phyloP scores from a whole-genome alignment of 2,329 filamentous ascomycete genomes.

The Epichloe coenophiala region DNA sequence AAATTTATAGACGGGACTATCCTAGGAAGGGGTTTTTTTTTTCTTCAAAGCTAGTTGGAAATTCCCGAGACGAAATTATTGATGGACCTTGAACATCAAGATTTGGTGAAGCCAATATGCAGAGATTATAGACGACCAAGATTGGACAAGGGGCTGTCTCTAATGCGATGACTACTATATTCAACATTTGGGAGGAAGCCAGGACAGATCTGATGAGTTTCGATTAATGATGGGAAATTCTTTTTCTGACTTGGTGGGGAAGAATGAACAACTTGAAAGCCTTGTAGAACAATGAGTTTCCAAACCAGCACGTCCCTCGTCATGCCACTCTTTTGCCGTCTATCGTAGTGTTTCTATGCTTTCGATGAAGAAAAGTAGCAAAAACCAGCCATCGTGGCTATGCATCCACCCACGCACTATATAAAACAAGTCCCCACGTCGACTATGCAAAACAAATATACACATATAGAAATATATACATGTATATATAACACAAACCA shows the following conservation, averaged over 20 bases:
- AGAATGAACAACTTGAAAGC: background rate
- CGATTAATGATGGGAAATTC: background rate
- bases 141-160: background rate
- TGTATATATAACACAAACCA: no score
- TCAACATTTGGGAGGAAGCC: background rate
- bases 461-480: no score
- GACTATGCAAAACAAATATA: no score
- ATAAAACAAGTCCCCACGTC: background rate
- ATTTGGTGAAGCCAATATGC: background rate
- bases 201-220: background rate
- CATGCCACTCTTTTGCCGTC: background rate
- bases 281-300: background rate
- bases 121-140: background rate
- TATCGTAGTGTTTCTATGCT: background rate
- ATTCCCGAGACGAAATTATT: background rate
- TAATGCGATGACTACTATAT: background rate
- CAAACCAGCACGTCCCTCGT: background rate
- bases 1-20: conserved; percentile 2
- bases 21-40: background rate
- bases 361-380: background rate
- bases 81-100: background rate
- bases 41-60: background rate
- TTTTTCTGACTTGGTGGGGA: background rate
- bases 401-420: background rate
- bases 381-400: background rate